Evolutionary conservation across 1,284 basidiomycete genomes (phyloP).

Genomic region (Apiotrichum siamense): DNA sequence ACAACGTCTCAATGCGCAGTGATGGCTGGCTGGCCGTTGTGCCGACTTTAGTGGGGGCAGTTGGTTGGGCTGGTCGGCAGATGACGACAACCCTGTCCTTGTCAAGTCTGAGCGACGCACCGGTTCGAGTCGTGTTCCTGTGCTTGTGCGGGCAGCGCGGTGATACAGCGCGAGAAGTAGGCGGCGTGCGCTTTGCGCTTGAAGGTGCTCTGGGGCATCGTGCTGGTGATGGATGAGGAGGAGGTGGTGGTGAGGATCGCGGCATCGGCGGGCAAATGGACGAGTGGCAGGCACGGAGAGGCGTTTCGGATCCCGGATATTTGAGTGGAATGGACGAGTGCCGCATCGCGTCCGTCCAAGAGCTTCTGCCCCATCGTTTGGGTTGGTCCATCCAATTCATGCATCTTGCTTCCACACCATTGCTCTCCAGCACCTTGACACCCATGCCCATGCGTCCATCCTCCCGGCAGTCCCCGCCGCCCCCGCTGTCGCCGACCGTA

Average conservation of each 20-base stretch:
- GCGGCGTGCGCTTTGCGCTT: slow-evolving; percentile 44
- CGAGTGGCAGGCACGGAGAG: no score
- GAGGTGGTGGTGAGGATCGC: not conserved
- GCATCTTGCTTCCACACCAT: not conserved
- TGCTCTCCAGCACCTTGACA: not conserved
- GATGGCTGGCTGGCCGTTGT: no score
- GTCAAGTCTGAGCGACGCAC: slow-evolving; percentile 16
- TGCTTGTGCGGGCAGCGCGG: slow-evolving; percentile 37
- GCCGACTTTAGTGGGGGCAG: no score
- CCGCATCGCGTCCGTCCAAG: no score
- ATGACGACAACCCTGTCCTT: no score
- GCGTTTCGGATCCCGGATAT: no score
- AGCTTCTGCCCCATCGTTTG: no score
- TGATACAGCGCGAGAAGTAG: slow-evolving; percentile 42
- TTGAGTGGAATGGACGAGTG: no score
- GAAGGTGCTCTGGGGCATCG: slow-evolving; percentile 36
- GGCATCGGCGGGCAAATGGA: no score
- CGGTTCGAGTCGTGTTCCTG: slow-evolving; percentile 43
- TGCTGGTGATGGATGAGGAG: not conserved
- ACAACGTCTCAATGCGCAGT: no score
- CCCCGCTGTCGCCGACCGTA: not conserved
- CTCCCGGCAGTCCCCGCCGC: slow-evolving; percentile 5
- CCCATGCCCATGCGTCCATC: not conserved
- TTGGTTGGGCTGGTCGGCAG: no score
- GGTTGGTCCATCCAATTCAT: no score